Percentiles rank a stretch among this genome's conserved stretches.
phyloP scores from a whole-genome alignment of 176 grass and related monocot species.

The sorghum (Sorghum bicolor) region Sorghum_bicolor_NCBIv3 NC_012875.2:49163001-49163500 shows the following conservation, averaged over 20 bases:
- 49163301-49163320: neutral
- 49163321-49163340: too few relatives aligned
- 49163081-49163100: constrained; percentile 26
- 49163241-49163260: neutral
- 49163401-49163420: neutral
- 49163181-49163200: constrained; percentile 21
- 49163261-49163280: constrained; percentile 9
- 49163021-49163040: constrained; percentile 6
- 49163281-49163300: constrained; percentile 28
- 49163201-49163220: neutral
- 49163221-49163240: neutral
- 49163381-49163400: neutral
- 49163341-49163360: too few relatives aligned
- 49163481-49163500: neutral
- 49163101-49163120: constrained; percentile 18
- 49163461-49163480: neutral
- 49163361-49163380: neutral
- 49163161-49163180: constrained; percentile 23
- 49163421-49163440: neutral
- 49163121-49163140: neutral
- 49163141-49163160: neutral
- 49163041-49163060: constrained; percentile 34
- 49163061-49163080: constrained; percentile 16
- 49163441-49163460: neutral
- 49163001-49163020: too few relatives aligned